Percentiles rank a stretch among this genome's conserved stretches.
phyloP scores from a whole-genome alignment of 2,329 filamentous ascomycete genomes.

The Cordyceps tenuipes region DNA sequence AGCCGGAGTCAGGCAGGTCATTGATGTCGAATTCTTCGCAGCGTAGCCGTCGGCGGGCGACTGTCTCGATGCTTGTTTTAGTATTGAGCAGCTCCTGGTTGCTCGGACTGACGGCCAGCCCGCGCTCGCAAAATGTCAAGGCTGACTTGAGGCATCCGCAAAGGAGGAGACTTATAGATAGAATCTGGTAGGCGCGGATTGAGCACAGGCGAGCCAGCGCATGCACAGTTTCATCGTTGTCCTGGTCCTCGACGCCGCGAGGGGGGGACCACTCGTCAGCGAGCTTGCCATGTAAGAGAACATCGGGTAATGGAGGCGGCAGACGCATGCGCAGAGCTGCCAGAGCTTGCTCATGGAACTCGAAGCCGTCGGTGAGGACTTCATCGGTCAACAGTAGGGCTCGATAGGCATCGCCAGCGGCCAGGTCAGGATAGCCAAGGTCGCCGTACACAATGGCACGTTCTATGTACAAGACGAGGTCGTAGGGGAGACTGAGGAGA shows the following conservation, averaged over 20 bases:
- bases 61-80: constrained; percentile 43
- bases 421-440: constrained; percentile 82
- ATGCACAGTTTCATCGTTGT: constrained; percentile 25
- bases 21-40: constrained; percentile 38
- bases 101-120: constrained; percentile 44
- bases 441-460: constrained; percentile 63
- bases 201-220: constrained; percentile 42
- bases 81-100: constrained; percentile 49
- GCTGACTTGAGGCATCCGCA: constrained; percentile 63
- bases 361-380: constrained; percentile 66
- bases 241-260: constrained; percentile 24
- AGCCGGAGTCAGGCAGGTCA: constrained; percentile 59
- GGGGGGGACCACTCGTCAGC: constrained; percentile 26
- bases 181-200: constrained; percentile 50
- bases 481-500: constrained; percentile 46
- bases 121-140: constrained; percentile 55
- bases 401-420: constrained; percentile 81
- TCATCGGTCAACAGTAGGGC: constrained; percentile 84
- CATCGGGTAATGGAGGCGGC: constrained; percentile 31
- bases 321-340: constrained; percentile 37
- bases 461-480: constrained; percentile 56
- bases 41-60: constrained; percentile 41
- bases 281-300: constrained; percentile 38
- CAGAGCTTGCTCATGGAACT: constrained; percentile 66
- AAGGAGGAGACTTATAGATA: constrained; percentile 50